These are phyloP conservation scores for Termitomyces sp. DNA, from an alignment of 768 basidiomycete genomes.

Conservation along the genomic window DNA sequence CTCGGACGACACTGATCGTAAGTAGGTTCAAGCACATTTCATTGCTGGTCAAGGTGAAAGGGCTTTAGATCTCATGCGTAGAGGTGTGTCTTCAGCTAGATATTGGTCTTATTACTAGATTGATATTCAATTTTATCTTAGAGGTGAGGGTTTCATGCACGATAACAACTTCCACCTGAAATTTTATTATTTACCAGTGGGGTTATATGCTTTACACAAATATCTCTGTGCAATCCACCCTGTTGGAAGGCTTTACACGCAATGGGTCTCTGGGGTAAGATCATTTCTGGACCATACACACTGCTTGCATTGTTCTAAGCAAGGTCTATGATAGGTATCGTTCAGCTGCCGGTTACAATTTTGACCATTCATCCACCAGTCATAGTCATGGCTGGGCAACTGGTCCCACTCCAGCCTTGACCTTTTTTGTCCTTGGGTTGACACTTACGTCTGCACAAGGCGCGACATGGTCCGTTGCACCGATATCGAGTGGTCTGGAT, in stretches of 20 bases:
- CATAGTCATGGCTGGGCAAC: slow-evolving; percentile 60
- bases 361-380: slow-evolving; percentile 53
- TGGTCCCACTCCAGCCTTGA: slow-evolving; percentile 54
- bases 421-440: slow-evolving; percentile 53
- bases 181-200: slow-evolving; percentile 25
- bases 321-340: slow-evolving; percentile 36
- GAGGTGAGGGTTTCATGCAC: slow-evolving; percentile 7
- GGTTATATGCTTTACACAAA: slow-evolving; percentile 56
- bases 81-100: slow-evolving; percentile 18
- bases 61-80: slow-evolving; percentile 41
- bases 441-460: slow-evolving; percentile 46
- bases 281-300: too few relatives aligned
- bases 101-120: background rate
- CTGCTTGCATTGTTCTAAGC: background rate
- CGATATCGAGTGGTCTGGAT: slow-evolving; percentile 36
- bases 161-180: background rate
- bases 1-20: background rate
- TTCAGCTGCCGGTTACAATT: slow-evolving; percentile 51
- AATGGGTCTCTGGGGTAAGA: slow-evolving; percentile 51
- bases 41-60: slow-evolving; percentile 40
- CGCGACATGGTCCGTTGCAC: slow-evolving; percentile 42
- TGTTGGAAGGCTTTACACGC: slow-evolving; percentile 55
- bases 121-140: slow-evolving; percentile 1
- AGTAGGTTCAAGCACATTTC: slow-evolving; percentile 48
- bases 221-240: slow-evolving; percentile 51